Conservation (phyloP, 306 rosid genomes). For the Parietaria judaica region DNA sequence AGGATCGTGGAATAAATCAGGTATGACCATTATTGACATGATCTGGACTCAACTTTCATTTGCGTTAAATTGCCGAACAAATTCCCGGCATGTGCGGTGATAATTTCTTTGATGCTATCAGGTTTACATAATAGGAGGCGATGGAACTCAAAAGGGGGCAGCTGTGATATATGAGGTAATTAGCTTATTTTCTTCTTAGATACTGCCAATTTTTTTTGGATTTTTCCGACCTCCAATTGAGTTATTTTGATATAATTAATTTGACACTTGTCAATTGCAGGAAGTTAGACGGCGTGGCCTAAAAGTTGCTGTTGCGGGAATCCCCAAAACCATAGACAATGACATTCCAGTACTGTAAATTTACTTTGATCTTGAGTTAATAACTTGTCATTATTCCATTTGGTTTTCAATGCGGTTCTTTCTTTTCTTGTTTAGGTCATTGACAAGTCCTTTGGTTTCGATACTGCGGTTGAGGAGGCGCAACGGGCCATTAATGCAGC, state of each 20-base stretch:
- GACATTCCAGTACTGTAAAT: constrained; percentile 34
- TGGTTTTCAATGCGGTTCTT: neutral
- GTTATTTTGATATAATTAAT: too few species aligned
- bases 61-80: neutral
- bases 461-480: constrained; percentile 94
- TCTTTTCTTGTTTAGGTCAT: constrained; percentile 48
- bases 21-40: constrained; percentile 6
- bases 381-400: neutral
- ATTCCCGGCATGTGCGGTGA: neutral
- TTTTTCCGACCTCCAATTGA: too few species aligned
- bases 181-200: too few species aligned
- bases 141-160: constrained; percentile 48
- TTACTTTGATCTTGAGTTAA: neutral
- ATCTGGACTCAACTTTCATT: neutral
- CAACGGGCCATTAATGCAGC: constrained; percentile 96
- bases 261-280: constrained; percentile 7
- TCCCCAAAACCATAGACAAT: constrained; percentile 45
- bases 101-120: constrained; percentile 12
- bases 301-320: constrained; percentile 41
- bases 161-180: constrained; percentile 38
- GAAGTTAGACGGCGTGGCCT: constrained; percentile 44
- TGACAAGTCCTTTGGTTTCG: constrained; percentile 89
- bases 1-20: constrained; percentile 47
- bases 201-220: too few species aligned
- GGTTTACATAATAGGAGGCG: constrained; percentile 48